Base-by-base conservation (phyloP, 1,284 basidiomycete genomes). In the Cryptococcus amylolentus region DNA sequence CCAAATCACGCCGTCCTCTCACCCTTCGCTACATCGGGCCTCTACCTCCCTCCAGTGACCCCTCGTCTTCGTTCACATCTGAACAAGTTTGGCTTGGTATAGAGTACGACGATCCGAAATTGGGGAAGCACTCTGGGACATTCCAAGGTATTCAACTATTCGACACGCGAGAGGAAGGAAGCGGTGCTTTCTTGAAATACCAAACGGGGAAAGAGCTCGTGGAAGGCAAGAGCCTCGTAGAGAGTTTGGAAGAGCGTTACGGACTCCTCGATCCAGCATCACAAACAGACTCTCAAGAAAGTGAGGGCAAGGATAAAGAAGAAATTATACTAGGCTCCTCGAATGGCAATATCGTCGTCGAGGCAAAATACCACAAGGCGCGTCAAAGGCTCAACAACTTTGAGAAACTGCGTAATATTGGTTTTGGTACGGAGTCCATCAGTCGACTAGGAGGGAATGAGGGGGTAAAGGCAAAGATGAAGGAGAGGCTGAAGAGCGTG, bases 101-200 rank as follows among this genome's bases (percentile, higher is more conserved):
- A 51, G 94, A 98, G 78, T 98, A 94, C 90, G 95, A 98, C 69
- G 86, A 92, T 68, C 81, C 86, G 5, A 58, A 72, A 1, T 82
- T 89, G 52, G 94, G 94, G 27, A 95, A 89, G 75, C 93, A 98
- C 72, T 84, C 87, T 64, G 95, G 95, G 12, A 73, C 80, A 55
- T 89, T 88, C 72, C 85, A 89, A 62, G 88, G 86, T 38, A 83
- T 80, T 54, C 81, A 80, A 38, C 94, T 96, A 75, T 98, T 98
- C 72, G 71, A 55, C 10, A 61, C 63, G 2, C 51, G 62, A 5
- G 59, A 72, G 31, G 42, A 73, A 50, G 69, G 74, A 16, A 63
- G 74, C 2, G 77, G 71, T 4, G 70, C 71, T 31, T 79, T 78
- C 52, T 52, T 78, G 27, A 72, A 71, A 42, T 47, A 23, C 12